Evolutionary conservation across 1,139 yeast genomes (phyloP).

Genomic region (Pneumocystis oryctolagi): DNA sequence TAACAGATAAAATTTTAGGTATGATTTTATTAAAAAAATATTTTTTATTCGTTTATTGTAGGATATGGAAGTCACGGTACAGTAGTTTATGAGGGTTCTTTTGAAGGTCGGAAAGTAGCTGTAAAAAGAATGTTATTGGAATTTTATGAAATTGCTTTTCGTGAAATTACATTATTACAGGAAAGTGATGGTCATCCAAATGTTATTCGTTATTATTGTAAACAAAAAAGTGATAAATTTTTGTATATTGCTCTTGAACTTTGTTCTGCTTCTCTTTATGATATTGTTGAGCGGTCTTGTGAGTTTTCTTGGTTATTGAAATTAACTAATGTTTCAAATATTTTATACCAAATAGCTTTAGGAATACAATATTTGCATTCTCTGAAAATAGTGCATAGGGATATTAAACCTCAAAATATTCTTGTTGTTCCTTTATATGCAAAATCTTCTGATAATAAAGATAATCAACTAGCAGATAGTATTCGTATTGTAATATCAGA

Average conservation of each 20-base stretch:
- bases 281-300: slow-evolving; percentile 48
- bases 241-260: slow-evolving; percentile 84
- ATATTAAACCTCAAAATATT: slow-evolving; percentile 89
- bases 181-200: slow-evolving; percentile 96
- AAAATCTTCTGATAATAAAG: slow-evolving; percentile 16
- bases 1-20: slow-evolving; percentile 50
- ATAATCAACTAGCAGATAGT: slow-evolving; percentile 20
- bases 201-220: slow-evolving; percentile 82
- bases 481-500: slow-evolving; percentile 75
- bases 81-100: slow-evolving; percentile 76
- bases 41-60: neutral
- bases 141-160: slow-evolving; percentile 90
- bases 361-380: slow-evolving; percentile 83
- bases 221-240: slow-evolving; percentile 75
- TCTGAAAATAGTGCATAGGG: slow-evolving; percentile 86
- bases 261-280: slow-evolving; percentile 80
- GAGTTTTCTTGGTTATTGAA: slow-evolving; percentile 25
- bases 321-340: slow-evolving; percentile 31
- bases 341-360: slow-evolving; percentile 61
- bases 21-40: neutral
- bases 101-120: slow-evolving; percentile 88
- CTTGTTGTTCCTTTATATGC: slow-evolving; percentile 53
- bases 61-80: slow-evolving; percentile 98
- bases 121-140: slow-evolving; percentile 86
- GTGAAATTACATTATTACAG: slow-evolving; percentile 72